phyloP scores from a whole-genome alignment of 1,284 basidiomycete genomes.

The Ceratobasidium sp. region DNA sequence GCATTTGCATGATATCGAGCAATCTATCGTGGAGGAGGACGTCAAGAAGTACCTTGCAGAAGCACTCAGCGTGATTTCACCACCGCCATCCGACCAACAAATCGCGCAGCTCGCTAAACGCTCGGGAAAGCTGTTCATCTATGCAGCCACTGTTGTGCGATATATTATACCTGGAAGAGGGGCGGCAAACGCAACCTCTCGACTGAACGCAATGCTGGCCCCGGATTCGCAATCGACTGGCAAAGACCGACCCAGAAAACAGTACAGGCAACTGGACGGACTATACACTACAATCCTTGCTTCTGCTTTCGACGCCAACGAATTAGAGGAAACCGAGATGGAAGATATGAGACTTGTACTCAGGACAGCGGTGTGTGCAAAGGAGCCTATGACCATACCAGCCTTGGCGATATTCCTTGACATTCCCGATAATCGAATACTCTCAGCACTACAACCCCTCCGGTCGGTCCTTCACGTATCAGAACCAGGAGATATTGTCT shows the following conservation, averaged over 20 bases:
- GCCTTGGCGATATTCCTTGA: background rate
- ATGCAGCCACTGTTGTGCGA: background rate
- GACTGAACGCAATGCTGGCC: too few relatives aligned
- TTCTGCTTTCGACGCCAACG: background rate
- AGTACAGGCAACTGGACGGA: background rate
- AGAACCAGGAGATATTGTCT: background rate
- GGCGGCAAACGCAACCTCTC: too few relatives aligned
- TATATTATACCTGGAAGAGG: background rate
- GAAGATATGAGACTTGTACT: background rate
- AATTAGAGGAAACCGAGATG: background rate
- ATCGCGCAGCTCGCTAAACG: background rate
- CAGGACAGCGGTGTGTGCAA: background rate
- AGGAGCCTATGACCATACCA: background rate
- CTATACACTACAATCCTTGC: background rate
- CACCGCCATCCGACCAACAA: background rate
- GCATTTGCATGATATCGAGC: constrained; percentile 36
- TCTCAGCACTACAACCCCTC: background rate
- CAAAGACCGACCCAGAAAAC: too few relatives aligned
- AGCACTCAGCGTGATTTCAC: background rate
- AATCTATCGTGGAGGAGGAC: constrained; percentile 33
- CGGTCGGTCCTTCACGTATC: background rate
- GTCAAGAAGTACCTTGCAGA: constrained; percentile 22
- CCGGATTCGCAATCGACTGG: too few relatives aligned
- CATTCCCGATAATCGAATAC: too few relatives aligned
- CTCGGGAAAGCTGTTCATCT: background rate